Base-by-base conservation (phyloP, 176 grass and related monocot genomes). In the Puya raimondii region DNA sequence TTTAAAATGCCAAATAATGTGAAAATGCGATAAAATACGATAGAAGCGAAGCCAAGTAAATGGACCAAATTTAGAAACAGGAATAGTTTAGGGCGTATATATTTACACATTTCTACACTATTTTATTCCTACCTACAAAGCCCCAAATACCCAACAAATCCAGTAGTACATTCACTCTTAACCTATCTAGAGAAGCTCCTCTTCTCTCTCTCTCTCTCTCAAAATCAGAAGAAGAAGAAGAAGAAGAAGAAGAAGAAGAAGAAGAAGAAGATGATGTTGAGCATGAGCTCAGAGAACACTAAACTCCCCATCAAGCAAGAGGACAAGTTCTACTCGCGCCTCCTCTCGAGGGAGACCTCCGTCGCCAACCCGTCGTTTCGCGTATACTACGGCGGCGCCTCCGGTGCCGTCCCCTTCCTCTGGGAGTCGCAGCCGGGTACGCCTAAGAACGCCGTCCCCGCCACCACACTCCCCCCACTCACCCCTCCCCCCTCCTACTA, bases 351-450 rank as follows among this genome's bases (percentile, higher is more conserved):
- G 81, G 89, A 92, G 59, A 81, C 64, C 74, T 73, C 83, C 0
- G 21, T 22, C 2, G 72, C 93, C 9, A 88, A 85, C 54, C 84
- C 87, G 68, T 96, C 91, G 0, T 88, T 87, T 72, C 68, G 84
- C 48, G 91, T 96, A 25, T 96, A 96, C 84, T 96, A 96, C 70
- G 81, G 91, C 69, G 84, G 82, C 50, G 79, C 87, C 10, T 82
- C 87, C 2, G 91, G 87, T 15, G 74, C 91, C 4, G 87, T 96
- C 53, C 91, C 87, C 2, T 96, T 96, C 81, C 10, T 87, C 29
- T 96, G 91, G 91, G 91, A 96, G 70, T 87, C 91, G 17, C 87
- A 87, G 80, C 91, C 91, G n/a, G 91, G 91, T 18, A 96, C 81
- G 11, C 91, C 91, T 64, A 96, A 96, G 76, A 75, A 84, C 70